Conservation (phyloP, 768 basidiomycete genomes). For the Suillus clintonianus region DNA sequence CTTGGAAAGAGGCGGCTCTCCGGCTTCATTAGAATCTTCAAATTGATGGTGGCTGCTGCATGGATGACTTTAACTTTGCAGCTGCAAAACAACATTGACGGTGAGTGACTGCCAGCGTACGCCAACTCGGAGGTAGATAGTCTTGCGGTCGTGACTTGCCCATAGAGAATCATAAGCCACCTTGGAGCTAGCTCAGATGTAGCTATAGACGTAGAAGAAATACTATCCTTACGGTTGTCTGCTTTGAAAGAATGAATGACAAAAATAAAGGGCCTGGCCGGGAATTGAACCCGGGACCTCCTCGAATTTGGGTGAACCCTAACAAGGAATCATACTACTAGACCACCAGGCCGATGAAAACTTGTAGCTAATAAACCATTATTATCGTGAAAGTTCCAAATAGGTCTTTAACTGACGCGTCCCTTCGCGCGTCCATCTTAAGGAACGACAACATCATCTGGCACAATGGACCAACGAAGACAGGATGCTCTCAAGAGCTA, state of each 20-base stretch:
- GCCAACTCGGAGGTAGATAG: too few species aligned
- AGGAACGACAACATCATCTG: conserved; percentile 49
- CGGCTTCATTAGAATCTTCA: too few species aligned
- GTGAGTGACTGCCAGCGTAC: too few species aligned
- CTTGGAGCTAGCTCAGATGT: too few species aligned
- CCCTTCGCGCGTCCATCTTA: conserved; percentile 3
- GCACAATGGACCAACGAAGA: conserved; percentile 67
- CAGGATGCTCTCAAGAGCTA: conserved; percentile 76
- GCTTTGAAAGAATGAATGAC: background rate
- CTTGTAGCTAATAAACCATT: fast-evolving
- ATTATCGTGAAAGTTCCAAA: background rate
- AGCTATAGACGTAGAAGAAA: too few species aligned
- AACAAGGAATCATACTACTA: conserved; percentile 59
- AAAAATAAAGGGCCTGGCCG: conserved; percentile 44
- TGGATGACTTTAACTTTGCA: too few species aligned
- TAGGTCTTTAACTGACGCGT: conserved; percentile 6
- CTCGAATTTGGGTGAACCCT: conserved; percentile 45
- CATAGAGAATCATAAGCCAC: too few species aligned
- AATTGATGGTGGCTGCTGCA: too few species aligned
- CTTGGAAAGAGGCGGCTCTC: too few species aligned
- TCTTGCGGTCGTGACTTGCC: too few species aligned
- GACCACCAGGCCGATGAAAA: conserved; percentile 45
- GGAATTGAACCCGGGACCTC: conserved; percentile 66
- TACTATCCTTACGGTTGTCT: too few species aligned
- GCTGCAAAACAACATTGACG: too few species aligned